phyloP scores from a whole-genome alignment of 352 stramenopile genomes.

The Phytophthora capsici region DNA sequence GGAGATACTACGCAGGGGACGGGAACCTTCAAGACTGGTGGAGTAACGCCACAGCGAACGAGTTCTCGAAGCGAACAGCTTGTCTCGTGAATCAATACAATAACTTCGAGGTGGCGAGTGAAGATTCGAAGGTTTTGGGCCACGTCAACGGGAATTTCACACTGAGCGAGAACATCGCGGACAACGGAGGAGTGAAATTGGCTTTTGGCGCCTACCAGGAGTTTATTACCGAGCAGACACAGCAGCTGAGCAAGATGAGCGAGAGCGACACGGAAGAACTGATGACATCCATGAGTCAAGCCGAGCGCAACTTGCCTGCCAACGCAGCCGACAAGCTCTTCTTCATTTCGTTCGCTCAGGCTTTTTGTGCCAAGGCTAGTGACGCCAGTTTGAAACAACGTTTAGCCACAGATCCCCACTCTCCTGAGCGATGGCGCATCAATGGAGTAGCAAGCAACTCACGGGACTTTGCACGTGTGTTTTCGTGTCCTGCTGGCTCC shows the following conservation, averaged over 20 bases:
- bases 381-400: slow-evolving; percentile 61
- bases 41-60: slow-evolving; percentile 79
- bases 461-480: slow-evolving; percentile 65
- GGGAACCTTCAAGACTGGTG: slow-evolving; percentile 95
- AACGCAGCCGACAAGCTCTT: slow-evolving; percentile 63
- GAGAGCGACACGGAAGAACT: slow-evolving; percentile 24
- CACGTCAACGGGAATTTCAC: slow-evolving; percentile 84
- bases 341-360: slow-evolving; percentile 81
- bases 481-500: slow-evolving; percentile 56
- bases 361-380: slow-evolving; percentile 69
- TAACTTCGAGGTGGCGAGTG: slow-evolving; percentile 51
- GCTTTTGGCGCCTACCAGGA: slow-evolving; percentile 67
- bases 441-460: slow-evolving; percentile 86
- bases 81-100: slow-evolving; percentile 78
- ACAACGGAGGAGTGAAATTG: slow-evolving; percentile 84
- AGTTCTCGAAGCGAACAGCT: slow-evolving; percentile 69
- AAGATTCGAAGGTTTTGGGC: slow-evolving; percentile 53
- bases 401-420: slow-evolving; percentile 67
- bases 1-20: slow-evolving; percentile 86
- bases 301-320: slow-evolving; percentile 17
- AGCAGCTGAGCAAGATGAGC: slow-evolving; percentile 28
- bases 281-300: slow-evolving; percentile 21
- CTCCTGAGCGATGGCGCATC: slow-evolving; percentile 74
- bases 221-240: slow-evolving; percentile 33
- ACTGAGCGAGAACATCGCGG: slow-evolving; percentile 84